phyloP scores from a whole-genome alignment of 352 stramenopile species.

The Phytopythium vexans region DNA sequence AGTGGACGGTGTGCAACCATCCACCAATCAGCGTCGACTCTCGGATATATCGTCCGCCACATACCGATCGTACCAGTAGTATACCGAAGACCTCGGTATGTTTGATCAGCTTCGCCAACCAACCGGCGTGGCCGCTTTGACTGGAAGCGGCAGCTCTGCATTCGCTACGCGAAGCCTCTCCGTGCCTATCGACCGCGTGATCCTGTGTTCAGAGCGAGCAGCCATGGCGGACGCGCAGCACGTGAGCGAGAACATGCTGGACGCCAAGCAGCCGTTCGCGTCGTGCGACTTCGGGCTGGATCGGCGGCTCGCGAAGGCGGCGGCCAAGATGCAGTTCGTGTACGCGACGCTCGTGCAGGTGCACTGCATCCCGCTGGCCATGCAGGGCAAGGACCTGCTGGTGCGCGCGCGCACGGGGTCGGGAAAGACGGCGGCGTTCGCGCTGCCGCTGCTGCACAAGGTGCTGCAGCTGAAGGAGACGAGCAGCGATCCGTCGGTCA shows the following conservation, averaged over 20 bases:
- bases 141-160: background rate
- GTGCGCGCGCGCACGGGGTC: conserved; percentile 91
- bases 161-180: background rate
- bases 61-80: too few species aligned
- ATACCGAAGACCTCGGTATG: too few species aligned
- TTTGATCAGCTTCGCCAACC: conserved; percentile 14
- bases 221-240: conserved; percentile 15
- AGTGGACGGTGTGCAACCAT: too few species aligned
- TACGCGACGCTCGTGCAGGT: conserved; percentile 94
- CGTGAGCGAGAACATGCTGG: conserved; percentile 72
- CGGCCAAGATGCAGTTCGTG: conserved; percentile 91
- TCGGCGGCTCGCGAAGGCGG: conserved; percentile 88
- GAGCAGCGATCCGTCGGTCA: conserved; percentile 40
- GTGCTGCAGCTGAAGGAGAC: conserved; percentile 80
- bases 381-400: conserved; percentile 93
- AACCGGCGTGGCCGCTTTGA: conserved; percentile 10
- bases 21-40: too few species aligned
- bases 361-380: conserved; percentile 91
- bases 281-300: conserved; percentile 90
- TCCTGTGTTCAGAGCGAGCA: too few species aligned
- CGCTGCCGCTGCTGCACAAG: conserved; percentile 91
- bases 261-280: conserved; percentile 75
- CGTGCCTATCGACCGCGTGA: too few species aligned
- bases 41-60: too few species aligned
- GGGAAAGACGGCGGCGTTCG: conserved; percentile 94